These are phyloP conservation scores for Neofusicoccum cordaticola DNA, from an alignment of 2,329 filamentous ascomycete genomes.

Conservation along the genomic window DNA sequence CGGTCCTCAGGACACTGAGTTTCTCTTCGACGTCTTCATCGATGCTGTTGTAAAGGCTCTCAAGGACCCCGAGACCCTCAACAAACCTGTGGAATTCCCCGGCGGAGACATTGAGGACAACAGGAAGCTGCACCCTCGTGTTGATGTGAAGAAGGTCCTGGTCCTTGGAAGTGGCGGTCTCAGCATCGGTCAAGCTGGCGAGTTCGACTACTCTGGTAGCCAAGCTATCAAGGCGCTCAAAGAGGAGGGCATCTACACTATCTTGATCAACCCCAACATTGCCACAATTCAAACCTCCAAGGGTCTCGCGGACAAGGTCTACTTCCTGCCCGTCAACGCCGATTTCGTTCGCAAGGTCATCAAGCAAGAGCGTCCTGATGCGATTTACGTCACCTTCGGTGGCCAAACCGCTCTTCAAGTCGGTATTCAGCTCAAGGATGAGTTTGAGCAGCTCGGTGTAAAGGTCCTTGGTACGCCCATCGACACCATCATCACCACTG, in stretches of 20 bases:
- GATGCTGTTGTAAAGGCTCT: conserved; percentile 73
- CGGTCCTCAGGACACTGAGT: conserved; percentile 92
- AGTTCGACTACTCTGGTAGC: conserved; percentile 98
- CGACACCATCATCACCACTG: conserved; percentile 96
- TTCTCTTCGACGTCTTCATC: conserved; percentile 95
- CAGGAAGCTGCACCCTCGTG: conserved; percentile 68
- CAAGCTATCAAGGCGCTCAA: conserved; percentile 98
- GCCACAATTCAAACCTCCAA: conserved; percentile 98
- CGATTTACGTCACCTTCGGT: conserved; percentile 96
- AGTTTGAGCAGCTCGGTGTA: conserved; percentile 89
- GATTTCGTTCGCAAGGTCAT: conserved; percentile 99
- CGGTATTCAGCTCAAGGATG: conserved; percentile 95
- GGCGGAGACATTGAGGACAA: conserved; percentile 81
- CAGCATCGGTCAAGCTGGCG: conserved; percentile 95
- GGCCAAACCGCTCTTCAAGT: conserved; percentile 96
- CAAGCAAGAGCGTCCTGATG: conserved; percentile 87
- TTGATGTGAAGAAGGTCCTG: conserved; percentile 89
- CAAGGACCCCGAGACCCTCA: conserved; percentile 63
- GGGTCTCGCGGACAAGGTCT: conserved; percentile 96
- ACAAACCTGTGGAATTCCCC: conserved; percentile 77
- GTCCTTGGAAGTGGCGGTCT: conserved; percentile 92
- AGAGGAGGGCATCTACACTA: conserved; percentile 95
- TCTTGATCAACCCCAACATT: conserved; percentile 98
- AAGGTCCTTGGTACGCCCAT: conserved; percentile 95
- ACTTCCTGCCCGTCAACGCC: conserved; percentile 94